Conservation (phyloP, 768 basidiomycete species). For the Coprinellus micaceus region DNA sequence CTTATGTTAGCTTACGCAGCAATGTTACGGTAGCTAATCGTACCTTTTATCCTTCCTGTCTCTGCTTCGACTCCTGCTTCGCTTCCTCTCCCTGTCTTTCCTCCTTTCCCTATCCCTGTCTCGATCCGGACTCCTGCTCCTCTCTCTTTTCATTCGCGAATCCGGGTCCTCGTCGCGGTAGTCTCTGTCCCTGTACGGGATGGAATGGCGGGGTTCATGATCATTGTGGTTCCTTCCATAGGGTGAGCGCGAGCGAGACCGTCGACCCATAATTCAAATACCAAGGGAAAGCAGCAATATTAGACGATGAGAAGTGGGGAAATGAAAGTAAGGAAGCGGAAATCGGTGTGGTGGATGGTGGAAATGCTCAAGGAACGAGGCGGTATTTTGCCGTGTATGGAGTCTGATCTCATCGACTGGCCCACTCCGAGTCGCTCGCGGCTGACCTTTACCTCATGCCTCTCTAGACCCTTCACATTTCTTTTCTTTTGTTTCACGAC, state of each 20-base stretch:
- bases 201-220: constrained; percentile 17
- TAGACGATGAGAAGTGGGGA: neutral
- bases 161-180: constrained; percentile 31
- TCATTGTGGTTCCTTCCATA: constrained; percentile 3
- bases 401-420: neutral
- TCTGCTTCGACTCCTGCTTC: constrained; percentile 23
- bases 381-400: neutral
- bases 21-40: constrained; percentile 11
- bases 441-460: neutral
- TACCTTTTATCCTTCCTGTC: constrained; percentile 44
- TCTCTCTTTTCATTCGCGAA: constrained; percentile 21
- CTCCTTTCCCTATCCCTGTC: constrained; percentile 26
- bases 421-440: neutral
- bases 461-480: neutral
- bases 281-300: neutral
- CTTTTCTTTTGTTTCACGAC: neutral
- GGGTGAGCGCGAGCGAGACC: constrained; percentile 43
- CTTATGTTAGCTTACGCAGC: constrained; percentile 11
- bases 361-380: neutral
- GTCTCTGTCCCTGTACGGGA: constrained; percentile 40
- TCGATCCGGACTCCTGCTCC: constrained; percentile 27
- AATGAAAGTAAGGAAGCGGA: neutral
- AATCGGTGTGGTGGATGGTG: neutral
- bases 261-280: constrained; percentile 38
- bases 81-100: constrained; percentile 35